Base-by-base conservation (phyloP, 768 basidiomycete genomes). In the Kwoniella sp. region DNA sequence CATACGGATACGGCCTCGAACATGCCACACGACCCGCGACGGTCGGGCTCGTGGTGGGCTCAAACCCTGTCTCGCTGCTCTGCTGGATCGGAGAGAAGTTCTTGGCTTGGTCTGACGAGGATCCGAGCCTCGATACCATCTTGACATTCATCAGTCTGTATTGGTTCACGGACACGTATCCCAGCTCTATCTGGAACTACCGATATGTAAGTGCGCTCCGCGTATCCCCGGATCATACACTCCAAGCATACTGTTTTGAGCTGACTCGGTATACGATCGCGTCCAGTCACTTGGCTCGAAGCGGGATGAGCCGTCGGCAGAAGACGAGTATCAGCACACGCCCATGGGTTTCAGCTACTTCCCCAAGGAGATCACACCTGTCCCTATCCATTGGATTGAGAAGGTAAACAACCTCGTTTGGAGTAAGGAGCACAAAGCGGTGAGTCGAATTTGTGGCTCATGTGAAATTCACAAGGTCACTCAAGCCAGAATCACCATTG, bases 1-100 rank as follows among this genome's bases (percentile, higher is more conserved):
- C 64, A 52, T 74, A 58, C 23, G 70, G 68, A 13, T 77, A 78
- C 54, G 45, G 67, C 15, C 54, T 72, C 2, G 73, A 77, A 56
- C 78, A 80, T 13, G 75, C 64, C 12, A 77, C 75, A 2, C 31
- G 70, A 25, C 68, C 75, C 2, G 41, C 62, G 1, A 78, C 76
- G 8, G 65, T 76, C 45, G 71, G 76, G 11, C 68, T 79, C 25
- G 72, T 66, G 5, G 59, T 79, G 1, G 68, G 72, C 22, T 55
- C 50, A 20, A 79, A 64, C 37, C 63, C 63, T 5, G 23, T 58
- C 17, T 55, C 53, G 26, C 25, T 65, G 37, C 51, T 65, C 7
- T 31, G 54, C 48, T 65, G 78, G 78, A 67, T 79, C 59, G 78
- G 78, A 0, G 78, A 79, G 54, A 81, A 81, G 53, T 69, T 73